phyloP scores from a whole-genome alignment of 1,139 yeast genomes.

The Diutina rugosa region DNA sequence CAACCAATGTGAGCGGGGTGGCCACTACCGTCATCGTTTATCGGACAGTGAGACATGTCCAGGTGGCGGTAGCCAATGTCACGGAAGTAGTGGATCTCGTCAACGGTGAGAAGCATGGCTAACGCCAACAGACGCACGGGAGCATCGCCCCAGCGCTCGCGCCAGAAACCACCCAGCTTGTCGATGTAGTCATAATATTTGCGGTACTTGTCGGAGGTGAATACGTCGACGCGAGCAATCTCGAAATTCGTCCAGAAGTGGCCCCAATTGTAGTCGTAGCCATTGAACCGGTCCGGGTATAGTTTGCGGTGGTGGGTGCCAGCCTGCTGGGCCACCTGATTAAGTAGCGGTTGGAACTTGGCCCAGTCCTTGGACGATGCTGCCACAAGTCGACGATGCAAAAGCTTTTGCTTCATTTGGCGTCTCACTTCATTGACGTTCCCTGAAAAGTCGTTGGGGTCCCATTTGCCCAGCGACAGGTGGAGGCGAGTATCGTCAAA shows the following conservation, averaged over 20 bases:
- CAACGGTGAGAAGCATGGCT: slow-evolving; percentile 52
- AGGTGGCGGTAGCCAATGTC: slow-evolving; percentile 84
- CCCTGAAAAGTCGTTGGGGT: slow-evolving; percentile 12
- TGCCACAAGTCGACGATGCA: slow-evolving; percentile 13
- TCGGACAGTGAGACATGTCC: slow-evolving; percentile 73
- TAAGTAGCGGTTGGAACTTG: slow-evolving; percentile 5
- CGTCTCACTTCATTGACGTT: slow-evolving; percentile 11
- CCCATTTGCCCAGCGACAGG: slow-evolving; percentile 6
- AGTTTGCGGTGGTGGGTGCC: slow-evolving; percentile 17
- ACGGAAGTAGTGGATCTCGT: slow-evolving; percentile 75
- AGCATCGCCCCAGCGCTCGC: slow-evolving; percentile 94
- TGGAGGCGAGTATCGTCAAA: slow-evolving; percentile 17
- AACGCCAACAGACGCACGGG: slow-evolving; percentile 81
- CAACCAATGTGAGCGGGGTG: slow-evolving; percentile 43
- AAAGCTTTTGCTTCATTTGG: slow-evolving; percentile 17
- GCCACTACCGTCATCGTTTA: slow-evolving; percentile 23
- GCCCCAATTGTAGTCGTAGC: slow-evolving; percentile 63
- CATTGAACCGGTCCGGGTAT: slow-evolving; percentile 42
- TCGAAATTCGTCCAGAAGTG: slow-evolving; percentile 95
- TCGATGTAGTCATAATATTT: slow-evolving; percentile 59
- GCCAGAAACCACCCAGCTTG: slow-evolving; percentile 64
- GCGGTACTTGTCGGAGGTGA: slow-evolving; percentile 49
- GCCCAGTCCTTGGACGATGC: slow-evolving; percentile 9
- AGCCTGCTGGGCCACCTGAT: slow-evolving; percentile 10
- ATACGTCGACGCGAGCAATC: slow-evolving; percentile 68